These are phyloP conservation scores for Teunomyces kruisii DNA, from an alignment of 805 yeast genomes.

Conservation along the genomic window DNA sequence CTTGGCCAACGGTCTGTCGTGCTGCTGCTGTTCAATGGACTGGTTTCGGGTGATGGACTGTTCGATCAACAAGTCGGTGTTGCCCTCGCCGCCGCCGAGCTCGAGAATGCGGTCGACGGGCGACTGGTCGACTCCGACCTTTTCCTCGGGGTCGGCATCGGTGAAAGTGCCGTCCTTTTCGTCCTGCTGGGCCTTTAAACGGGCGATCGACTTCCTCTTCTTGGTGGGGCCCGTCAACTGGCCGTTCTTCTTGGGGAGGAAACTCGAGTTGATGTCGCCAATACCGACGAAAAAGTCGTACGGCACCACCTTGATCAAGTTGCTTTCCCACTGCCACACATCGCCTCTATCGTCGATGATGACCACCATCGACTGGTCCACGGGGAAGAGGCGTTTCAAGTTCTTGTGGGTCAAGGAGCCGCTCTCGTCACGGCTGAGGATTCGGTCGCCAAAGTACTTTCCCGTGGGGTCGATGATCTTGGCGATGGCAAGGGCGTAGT, in stretches of 20 bases:
- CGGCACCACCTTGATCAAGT: slow-evolving; percentile 88
- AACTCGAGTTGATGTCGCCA: slow-evolving; percentile 94
- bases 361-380: slow-evolving; percentile 94
- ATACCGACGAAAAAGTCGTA: slow-evolving; percentile 95
- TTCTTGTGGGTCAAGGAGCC: slow-evolving; percentile 90
- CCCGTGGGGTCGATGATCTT: slow-evolving; percentile 90
- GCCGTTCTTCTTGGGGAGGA: slow-evolving; percentile 76
- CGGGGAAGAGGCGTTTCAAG: slow-evolving; percentile 85
- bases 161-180: slow-evolving; percentile 12
- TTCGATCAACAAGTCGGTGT: slow-evolving; percentile 48
- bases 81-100: slow-evolving; percentile 51
- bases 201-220: slow-evolving; percentile 55
- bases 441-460: slow-evolving; percentile 83
- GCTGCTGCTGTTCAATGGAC: slow-evolving; percentile 74
- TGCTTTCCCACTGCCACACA: slow-evolving; percentile 97
- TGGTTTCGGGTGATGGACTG: slow-evolving; percentile 66
- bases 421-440: slow-evolving; percentile 90
- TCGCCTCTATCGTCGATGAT: slow-evolving; percentile 97
- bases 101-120: slow-evolving; percentile 53
- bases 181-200: slow-evolving; percentile 46
- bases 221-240: slow-evolving; percentile 61
- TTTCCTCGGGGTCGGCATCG: slow-evolving; percentile 1
- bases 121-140: slow-evolving; percentile 16
- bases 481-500: slow-evolving; percentile 88
- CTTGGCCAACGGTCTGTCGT: slow-evolving; percentile 81